A percentile compares a stretch with the other conserved stretches of the same genome.
Conservation (phyloP, 2,329 filamentous ascomycete species). For the Trichoderma sp. region DNA sequence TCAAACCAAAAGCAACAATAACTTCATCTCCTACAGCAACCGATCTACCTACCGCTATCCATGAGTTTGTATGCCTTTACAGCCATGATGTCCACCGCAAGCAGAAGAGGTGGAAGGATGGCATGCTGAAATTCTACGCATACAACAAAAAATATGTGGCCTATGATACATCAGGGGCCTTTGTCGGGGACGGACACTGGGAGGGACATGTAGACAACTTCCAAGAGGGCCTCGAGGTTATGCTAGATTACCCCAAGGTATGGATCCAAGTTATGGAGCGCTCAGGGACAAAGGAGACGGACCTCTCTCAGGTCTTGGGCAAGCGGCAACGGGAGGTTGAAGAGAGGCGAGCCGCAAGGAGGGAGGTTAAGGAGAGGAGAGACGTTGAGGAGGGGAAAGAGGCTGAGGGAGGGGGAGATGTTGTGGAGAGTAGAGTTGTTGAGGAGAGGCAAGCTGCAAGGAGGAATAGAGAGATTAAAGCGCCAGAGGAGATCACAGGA, state of each 20-base stretch:
- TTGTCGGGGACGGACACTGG: constrained; percentile 84
- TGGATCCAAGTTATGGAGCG: constrained; percentile 80
- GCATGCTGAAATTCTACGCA: constrained; percentile 79
- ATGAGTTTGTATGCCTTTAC: constrained; percentile 84
- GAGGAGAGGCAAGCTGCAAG: no score
- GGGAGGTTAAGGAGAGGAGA: background rate
- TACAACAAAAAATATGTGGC: constrained; percentile 94
- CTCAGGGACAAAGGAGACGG: constrained; percentile 72
- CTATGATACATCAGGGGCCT: constrained; percentile 78
- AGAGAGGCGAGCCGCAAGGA: constrained; percentile 41
- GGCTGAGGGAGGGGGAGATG: no score
- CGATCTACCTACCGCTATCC: constrained; percentile 56
- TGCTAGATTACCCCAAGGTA: constrained; percentile 72
- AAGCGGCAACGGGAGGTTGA: constrained; percentile 64
- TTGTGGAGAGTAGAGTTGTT: no score
- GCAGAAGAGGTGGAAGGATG: constrained; percentile 93
- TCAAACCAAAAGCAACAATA: background rate
- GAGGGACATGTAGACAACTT: constrained; percentile 57
- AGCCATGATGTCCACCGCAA: constrained; percentile 84
- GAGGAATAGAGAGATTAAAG: no score
- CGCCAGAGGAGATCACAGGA: no score
- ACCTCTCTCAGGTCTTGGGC: constrained; percentile 73
- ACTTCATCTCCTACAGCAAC: background rate
- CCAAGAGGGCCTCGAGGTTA: constrained; percentile 78
- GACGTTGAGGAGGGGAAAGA: background rate